These are phyloP conservation scores for Penicillium daleae DNA, from an alignment of 495 filamentous ascomycete species.

Conservation along the genomic window DNA sequence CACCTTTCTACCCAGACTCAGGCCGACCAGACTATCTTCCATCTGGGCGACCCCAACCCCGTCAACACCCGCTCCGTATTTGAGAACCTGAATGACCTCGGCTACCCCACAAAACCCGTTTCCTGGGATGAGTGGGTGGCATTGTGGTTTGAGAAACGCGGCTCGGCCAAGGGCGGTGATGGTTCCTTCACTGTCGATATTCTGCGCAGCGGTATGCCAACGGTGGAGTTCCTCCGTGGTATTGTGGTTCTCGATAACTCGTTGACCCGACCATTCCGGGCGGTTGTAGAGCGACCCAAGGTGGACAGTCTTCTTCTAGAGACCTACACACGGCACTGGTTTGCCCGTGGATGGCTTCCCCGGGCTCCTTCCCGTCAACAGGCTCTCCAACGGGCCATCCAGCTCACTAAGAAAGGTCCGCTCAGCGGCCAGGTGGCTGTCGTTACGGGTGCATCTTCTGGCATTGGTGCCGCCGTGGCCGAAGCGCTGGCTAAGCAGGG, in stretches of 20 bases:
- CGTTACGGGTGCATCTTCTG: constrained; percentile 54
- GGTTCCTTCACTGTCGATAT: constrained; percentile 60
- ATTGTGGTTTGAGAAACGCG: constrained; percentile 63
- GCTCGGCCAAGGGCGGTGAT: constrained; percentile 59
- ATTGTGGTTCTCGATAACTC: constrained; percentile 66
- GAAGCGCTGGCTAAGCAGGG: constrained; percentile 57
- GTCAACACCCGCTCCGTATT: constrained; percentile 60
- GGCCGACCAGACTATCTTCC: constrained; percentile 60
- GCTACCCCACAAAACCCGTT: constrained; percentile 62
- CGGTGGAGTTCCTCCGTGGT: constrained; percentile 58
- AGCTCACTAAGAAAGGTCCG: constrained; percentile 45
- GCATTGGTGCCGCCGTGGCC: constrained; percentile 55
- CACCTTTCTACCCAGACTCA: constrained; percentile 59
- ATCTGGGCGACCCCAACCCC: constrained; percentile 68
- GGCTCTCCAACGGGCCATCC: constrained; percentile 36
- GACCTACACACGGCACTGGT: constrained; percentile 72
- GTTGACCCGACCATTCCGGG: constrained; percentile 57
- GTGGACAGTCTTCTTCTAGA: constrained; percentile 62
- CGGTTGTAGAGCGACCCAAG: constrained; percentile 59
- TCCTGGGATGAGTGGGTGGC: constrained; percentile 66
- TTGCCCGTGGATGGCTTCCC: constrained; percentile 67
- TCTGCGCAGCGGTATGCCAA: constrained; percentile 64
- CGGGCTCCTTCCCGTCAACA: constrained; percentile 51
- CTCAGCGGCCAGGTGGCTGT: constrained; percentile 58
- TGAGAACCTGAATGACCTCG: constrained; percentile 58